These are phyloP conservation scores for Chytridium lagenaria DNA, from an alignment of 371 early-diverging fungal species.

Conservation along the genomic window DNA sequence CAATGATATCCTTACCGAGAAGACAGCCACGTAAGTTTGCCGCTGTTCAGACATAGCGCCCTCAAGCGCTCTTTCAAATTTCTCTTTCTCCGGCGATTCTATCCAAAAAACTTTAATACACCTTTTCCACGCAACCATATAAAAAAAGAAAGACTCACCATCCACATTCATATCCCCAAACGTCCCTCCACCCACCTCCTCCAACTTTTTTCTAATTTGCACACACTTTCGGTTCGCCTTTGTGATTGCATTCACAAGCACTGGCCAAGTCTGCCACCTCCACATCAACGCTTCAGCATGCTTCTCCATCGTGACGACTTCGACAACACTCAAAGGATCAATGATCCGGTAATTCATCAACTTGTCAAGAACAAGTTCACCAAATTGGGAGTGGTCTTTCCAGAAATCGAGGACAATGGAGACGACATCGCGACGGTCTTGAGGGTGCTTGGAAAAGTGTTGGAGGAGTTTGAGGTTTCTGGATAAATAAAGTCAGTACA, in stretches of 20 bases:
- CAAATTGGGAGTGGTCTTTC: slow-evolving; percentile 75
- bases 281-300: not conserved
- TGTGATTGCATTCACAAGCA: slow-evolving; percentile 75
- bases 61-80: slow-evolving; percentile 68
- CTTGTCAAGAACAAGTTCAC: slow-evolving; percentile 89
- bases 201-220: slow-evolving; percentile 67
- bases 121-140: no score
- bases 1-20: slow-evolving; percentile 53
- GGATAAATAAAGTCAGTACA: slow-evolving; percentile 13
- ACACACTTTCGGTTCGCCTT: slow-evolving; percentile 83
- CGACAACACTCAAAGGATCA: slow-evolving; percentile 76
- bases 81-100: slow-evolving; percentile 46
- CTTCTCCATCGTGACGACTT: slow-evolving; percentile 70
- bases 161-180: slow-evolving; percentile 6
- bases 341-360: slow-evolving; percentile 91
- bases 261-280: slow-evolving; percentile 72
- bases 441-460: slow-evolving; percentile 62
- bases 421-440: slow-evolving; percentile 70
- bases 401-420: slow-evolving; percentile 82
- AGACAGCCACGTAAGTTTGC: slow-evolving; percentile 76
- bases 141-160: slow-evolving; percentile 1
- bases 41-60: slow-evolving; percentile 79
- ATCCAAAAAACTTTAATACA: slow-evolving; percentile 13
- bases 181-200: slow-evolving; percentile 42
- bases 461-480: slow-evolving; percentile 76